Percentiles rank a stretch among this genome's conserved stretches.
Conservation (phyloP, 495 filamentous ascomycete genomes). For the Rostrohypoxylon terebratum region DNA sequence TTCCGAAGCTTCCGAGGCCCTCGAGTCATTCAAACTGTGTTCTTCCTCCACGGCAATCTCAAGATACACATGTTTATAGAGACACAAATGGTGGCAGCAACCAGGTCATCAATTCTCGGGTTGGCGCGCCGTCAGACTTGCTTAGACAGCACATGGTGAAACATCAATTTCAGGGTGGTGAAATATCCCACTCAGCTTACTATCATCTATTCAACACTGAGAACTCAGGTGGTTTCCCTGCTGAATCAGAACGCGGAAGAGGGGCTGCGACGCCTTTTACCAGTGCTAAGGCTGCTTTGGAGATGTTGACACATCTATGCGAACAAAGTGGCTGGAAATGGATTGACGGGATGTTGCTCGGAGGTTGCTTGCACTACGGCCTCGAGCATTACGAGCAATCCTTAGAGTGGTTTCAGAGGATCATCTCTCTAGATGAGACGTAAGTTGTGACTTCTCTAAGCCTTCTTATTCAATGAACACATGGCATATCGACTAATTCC, state of each 20-base stretch:
- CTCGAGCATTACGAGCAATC: constrained; percentile 88
- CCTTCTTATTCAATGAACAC: neutral
- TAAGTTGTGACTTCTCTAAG: constrained; percentile 58
- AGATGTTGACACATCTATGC: constrained; percentile 84
- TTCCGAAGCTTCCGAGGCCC: constrained; percentile 59
- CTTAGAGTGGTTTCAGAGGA: constrained; percentile 87
- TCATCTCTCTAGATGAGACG: constrained; percentile 83
- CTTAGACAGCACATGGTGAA: constrained; percentile 30
- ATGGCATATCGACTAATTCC: constrained; percentile 45
- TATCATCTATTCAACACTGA: constrained; percentile 43
- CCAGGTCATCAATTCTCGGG: constrained; percentile 21
- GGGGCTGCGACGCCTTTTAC: constrained; percentile 48
- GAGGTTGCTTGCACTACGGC: constrained; percentile 93
- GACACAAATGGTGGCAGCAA: constrained; percentile 1
- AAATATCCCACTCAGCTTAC: constrained; percentile 32
- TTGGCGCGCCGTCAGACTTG: constrained; percentile 40
- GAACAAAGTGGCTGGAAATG: constrained; percentile 91
- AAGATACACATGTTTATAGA: constrained; percentile 19
- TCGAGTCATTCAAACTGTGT: constrained; percentile 35
- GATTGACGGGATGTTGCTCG: constrained; percentile 95
- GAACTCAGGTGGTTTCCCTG: constrained; percentile 25
- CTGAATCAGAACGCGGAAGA: constrained; percentile 25
- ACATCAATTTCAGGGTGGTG: constrained; percentile 33
- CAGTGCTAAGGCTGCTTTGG: constrained; percentile 75
- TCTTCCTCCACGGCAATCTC: constrained; percentile 26